Conservation (phyloP, 495 filamentous ascomycete species). For the Penicillium mononematosum region DNA sequence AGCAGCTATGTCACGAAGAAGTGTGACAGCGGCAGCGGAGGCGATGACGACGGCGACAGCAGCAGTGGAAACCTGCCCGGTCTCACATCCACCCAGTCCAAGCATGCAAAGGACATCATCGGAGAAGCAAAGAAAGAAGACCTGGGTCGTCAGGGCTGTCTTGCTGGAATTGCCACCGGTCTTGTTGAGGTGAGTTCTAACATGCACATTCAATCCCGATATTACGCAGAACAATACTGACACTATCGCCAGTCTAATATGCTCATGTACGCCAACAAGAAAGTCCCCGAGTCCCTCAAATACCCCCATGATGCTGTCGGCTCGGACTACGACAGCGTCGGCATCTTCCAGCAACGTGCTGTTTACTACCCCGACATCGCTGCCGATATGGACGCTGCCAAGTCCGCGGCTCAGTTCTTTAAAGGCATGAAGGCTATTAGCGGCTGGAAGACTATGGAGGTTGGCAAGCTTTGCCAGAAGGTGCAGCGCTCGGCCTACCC, state of each 20-base stretch:
- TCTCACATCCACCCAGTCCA: conserved; percentile 18
- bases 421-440: conserved; percentile 15
- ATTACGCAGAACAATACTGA: not conserved
- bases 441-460: conserved; percentile 21
- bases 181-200: conserved; percentile 18
- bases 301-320: conserved; percentile 19
- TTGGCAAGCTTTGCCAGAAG: conserved; percentile 23
- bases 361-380: conserved; percentile 19
- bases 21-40: not conserved
- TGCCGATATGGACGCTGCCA: conserved; percentile 21
- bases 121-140: conserved; percentile 17
- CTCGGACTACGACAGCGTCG: conserved; percentile 21
- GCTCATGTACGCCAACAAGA: conserved; percentile 17
- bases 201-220: not conserved
- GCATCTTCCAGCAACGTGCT: conserved; percentile 25
- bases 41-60: not conserved
- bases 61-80: conserved; percentile 16
- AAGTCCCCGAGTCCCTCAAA: conserved; percentile 17
- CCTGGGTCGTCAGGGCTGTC: conserved; percentile 18
- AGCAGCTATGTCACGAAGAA: conserved; percentile 8
- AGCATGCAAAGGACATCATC: conserved; percentile 20
- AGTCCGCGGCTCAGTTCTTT: conserved; percentile 22
- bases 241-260: conserved; percentile 12
- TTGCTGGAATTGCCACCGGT: conserved; percentile 22
- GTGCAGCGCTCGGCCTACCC: conserved; percentile 23